Evolutionary conservation across 1,284 basidiomycete genomes (phyloP), one percentile per base, ranked within the genome.

Genomic region (Dichomitus squalens): DNA sequence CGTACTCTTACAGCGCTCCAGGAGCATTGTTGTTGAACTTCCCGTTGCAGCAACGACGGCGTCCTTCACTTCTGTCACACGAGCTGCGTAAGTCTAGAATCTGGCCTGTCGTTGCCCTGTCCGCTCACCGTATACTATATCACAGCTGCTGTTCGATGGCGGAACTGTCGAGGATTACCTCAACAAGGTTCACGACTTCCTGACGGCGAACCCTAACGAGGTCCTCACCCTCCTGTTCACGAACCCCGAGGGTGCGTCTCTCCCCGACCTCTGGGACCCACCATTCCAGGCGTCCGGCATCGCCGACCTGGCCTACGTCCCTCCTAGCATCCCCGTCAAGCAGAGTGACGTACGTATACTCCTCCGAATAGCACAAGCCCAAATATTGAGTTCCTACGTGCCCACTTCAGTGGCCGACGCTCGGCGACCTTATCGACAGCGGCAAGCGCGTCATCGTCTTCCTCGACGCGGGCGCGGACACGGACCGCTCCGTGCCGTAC

Each of bases 391-490:
- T 29, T 41, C 23, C 43, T 12, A 4, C 36, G 11, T 7, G 9
- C 41, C 20, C 7, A 16, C 41, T n/a, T 23, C 27, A 81, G 41
- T 93, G 91, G 91, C 92, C 91, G 0, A 90, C 89, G 0, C 79
- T 93, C 11, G 85, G 87, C n/a, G 70, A 80, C 14, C 70, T 93
- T 68, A 87, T 93, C 64, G 80, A 85, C 66, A 72, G 73, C n/a
- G 85, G 85, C 3, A 90, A 80, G 66, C 78, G 83, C 7, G 78
- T 92, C 12, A 80, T 93, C 7, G 81, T 85, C n/a, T 92, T 92
- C 70, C 76, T 93, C 65, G 87, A 92, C 66, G 74, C 80, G 44
- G 77, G 77, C 25, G 79, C 79, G 7, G 78, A 81, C 44, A 71
- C 65, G 14, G 72, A 70, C 62, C 60, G 75, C 62, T 66, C 67